Evolutionary conservation across 371 early-diverging fungal species (phyloP).

Genomic region (Circinella umbellata): DNA sequence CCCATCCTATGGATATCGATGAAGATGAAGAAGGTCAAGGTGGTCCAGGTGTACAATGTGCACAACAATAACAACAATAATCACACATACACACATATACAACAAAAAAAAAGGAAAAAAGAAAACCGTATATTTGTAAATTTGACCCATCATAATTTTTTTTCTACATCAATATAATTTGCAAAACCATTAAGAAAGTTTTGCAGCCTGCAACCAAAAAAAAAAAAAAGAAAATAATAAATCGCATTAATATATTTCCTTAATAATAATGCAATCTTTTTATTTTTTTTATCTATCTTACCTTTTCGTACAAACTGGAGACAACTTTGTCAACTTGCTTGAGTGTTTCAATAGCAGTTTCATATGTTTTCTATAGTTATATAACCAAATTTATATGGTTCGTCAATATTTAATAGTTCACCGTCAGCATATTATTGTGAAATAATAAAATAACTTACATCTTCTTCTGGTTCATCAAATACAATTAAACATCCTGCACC

Average conservation of each 20-base stretch:
- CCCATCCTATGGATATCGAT: conserved; percentile 62
- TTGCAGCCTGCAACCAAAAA: conserved; percentile 20
- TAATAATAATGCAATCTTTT: too few relatives aligned
- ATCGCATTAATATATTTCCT: neutral
- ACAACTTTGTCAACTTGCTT: conserved; percentile 96
- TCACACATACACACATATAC: neutral
- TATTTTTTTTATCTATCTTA: conserved; percentile 12
- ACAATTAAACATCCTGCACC: conserved; percentile 94
- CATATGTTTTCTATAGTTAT: conserved; percentile 79
- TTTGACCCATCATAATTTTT: neutral
- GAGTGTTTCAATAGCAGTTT: conserved; percentile 91
- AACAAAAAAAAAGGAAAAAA: neutral
- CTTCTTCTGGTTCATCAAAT: conserved; percentile 88
- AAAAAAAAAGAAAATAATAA: neutral
- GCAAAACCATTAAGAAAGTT: conserved; percentile 17
- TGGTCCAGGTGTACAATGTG: conserved; percentile 93
- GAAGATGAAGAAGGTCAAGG: conserved; percentile 72
- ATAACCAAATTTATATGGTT: too few relatives aligned
- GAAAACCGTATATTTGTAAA: conserved; percentile 4
- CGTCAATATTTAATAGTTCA: neutral
- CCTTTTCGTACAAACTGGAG: conserved; percentile 94
- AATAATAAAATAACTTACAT: conserved; percentile 54
- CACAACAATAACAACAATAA: conserved; percentile 79
- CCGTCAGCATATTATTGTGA: neutral
- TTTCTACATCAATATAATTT: neutral